phyloP scores from a whole-genome alignment of 2,329 filamentous ascomycete genomes.

The Grosmannia clavigera region DNA sequence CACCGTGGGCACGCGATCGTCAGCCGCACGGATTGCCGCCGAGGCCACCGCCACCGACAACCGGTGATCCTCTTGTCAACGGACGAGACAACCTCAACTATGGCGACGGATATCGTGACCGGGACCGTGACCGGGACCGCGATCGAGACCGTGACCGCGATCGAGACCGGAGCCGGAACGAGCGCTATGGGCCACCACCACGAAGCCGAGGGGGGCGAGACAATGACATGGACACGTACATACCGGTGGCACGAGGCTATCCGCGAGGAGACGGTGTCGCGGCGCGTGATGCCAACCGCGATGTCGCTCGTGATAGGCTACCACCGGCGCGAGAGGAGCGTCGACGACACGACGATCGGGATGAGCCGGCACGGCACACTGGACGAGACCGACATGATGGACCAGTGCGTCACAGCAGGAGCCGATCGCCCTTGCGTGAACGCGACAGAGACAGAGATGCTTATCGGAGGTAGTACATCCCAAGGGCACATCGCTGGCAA shows the following conservation, averaged over 20 bases:
- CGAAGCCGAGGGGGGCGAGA: constrained; percentile 10
- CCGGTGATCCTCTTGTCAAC: constrained; percentile 24
- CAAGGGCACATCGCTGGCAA: neutral
- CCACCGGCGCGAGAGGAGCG: constrained; percentile 25
- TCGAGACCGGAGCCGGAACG: constrained; percentile 1
- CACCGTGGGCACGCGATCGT: constrained; percentile 43
- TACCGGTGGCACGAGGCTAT: constrained; percentile 30
- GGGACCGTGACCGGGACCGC: constrained; percentile 19
- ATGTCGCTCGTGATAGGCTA: constrained; percentile 5
- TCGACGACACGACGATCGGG: constrained; percentile 26
- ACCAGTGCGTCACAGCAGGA: constrained; percentile 30
- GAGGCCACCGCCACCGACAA: constrained; percentile 37
- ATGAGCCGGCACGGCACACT: constrained; percentile 19
- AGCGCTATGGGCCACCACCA: constrained; percentile 9
- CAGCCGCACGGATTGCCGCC: constrained; percentile 31
- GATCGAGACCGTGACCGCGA: constrained; percentile 19
- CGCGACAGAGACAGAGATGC: constrained; percentile 1
- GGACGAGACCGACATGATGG: constrained; percentile 18
- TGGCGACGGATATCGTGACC: constrained; percentile 28
- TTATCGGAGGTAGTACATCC: constrained; percentile 1
- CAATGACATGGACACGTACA: constrained; percentile 32
- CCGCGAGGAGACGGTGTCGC: neutral
- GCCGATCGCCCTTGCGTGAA: constrained; percentile 26
- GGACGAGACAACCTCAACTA: constrained; percentile 25
- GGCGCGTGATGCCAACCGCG: neutral